Evolutionary conservation across 2,329 filamentous ascomycete species (phyloP).

Genomic region (Sporothrix dimorphospora): DNA sequence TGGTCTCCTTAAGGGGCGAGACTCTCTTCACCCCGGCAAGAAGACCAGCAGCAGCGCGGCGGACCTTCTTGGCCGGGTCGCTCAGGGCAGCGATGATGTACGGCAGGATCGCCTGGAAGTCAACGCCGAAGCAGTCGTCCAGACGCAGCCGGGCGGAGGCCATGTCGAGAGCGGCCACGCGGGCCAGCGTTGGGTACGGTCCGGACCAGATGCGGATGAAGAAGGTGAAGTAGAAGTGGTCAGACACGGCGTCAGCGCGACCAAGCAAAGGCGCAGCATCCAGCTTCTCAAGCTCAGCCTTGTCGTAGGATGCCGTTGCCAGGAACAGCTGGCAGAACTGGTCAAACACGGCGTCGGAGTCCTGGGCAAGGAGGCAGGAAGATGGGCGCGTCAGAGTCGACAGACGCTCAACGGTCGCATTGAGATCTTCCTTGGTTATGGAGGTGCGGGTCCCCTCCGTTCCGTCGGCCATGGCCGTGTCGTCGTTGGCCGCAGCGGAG

Average conservation of each 20-base stretch:
- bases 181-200: conserved; percentile 68
- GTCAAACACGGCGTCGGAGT: conserved; percentile 57
- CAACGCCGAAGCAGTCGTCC: conserved; percentile 53
- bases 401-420: conserved; percentile 46
- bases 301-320: conserved; percentile 51
- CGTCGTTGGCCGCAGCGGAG: conserved; percentile 43
- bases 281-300: conserved; percentile 52
- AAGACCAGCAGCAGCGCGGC: conserved; percentile 72
- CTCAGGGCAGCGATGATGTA: conserved; percentile 75
- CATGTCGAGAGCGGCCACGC: conserved; percentile 69
- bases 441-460: conserved; percentile 33
- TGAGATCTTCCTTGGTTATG: conserved; percentile 42
- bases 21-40: conserved; percentile 58
- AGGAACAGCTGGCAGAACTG: conserved; percentile 64
- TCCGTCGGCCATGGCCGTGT: conserved; percentile 52
- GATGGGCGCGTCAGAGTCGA: conserved; percentile 37
- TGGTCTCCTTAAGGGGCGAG: conserved; percentile 43
- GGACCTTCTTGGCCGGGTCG: conserved; percentile 75
- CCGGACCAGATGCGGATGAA: conserved; percentile 76
- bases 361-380: conserved; percentile 55
- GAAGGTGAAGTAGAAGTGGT: conserved; percentile 73
- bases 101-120: conserved; percentile 81
- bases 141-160: conserved; percentile 61
- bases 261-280: conserved; percentile 59
- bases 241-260: conserved; percentile 57